Percentiles rank a stretch among this genome's conserved stretches.
These are phyloP conservation scores for Talaromyces sp. DNA, from an alignment of 2,329 filamentous ascomycete species.

Conservation along the genomic window DNA sequence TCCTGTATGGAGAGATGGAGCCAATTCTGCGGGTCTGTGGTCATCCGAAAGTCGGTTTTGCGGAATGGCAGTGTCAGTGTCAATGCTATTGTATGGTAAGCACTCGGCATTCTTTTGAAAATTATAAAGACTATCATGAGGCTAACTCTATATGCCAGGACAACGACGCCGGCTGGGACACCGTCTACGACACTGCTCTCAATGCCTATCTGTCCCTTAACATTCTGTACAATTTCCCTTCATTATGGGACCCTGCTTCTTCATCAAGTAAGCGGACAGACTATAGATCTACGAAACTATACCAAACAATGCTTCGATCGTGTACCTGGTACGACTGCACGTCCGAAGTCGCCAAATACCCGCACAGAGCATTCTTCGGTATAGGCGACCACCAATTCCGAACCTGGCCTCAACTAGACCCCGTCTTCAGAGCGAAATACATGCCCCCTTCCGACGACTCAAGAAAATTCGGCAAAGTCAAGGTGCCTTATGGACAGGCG, in stretches of 20 bases:
- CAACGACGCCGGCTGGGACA: not conserved
- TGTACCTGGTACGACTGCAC: not conserved
- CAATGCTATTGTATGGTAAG: slow-evolving; percentile 4
- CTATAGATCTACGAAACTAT: slow-evolving; percentile 6
- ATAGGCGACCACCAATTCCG: not conserved
- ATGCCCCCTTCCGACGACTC: not conserved
- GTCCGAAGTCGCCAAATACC: slow-evolving; percentile 1
- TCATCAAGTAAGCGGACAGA: not conserved
- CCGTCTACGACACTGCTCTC: not conserved
- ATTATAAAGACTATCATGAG: not conserved
- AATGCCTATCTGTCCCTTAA: slow-evolving; percentile 4
- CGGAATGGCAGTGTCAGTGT: not conserved
- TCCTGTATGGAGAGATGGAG: slow-evolving; percentile 11
- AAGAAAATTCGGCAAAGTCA: not conserved
- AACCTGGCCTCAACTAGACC: not conserved
- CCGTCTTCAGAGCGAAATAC: not conserved
- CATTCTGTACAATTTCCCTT: slow-evolving; percentile 4
- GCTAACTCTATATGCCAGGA: not conserved
- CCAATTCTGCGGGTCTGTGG: not conserved
- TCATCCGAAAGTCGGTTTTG: not conserved
- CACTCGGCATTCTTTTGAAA: not conserved
- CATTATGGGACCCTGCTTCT: not conserved
- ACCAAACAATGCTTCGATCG: slow-evolving; percentile 3
- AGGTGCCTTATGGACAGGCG: slow-evolving; percentile 1
- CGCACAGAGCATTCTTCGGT: slow-evolving; percentile 11